Conservation (phyloP, 164 flowering plant genomes). For the Platanus orientalis region DNA sequence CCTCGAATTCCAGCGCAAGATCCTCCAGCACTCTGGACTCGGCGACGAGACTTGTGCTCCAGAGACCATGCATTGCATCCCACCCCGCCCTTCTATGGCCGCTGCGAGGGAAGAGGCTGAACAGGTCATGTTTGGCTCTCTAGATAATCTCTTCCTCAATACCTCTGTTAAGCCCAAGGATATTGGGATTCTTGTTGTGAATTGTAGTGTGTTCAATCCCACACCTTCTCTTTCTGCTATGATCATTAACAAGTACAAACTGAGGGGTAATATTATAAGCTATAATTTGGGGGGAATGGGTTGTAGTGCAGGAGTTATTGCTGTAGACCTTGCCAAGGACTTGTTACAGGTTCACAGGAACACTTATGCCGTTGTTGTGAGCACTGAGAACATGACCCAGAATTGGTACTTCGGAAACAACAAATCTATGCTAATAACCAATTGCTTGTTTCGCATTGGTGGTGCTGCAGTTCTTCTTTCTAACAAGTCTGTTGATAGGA, state of each 20-base stretch:
- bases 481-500: constrained; percentile 39
- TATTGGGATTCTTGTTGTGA: constrained; percentile 39
- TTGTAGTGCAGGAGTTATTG: too few species aligned
- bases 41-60: constrained; percentile 40
- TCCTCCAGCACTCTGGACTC: constrained; percentile 32
- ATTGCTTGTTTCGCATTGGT: constrained; percentile 78
- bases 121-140: constrained; percentile 36
- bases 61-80: constrained; percentile 27
- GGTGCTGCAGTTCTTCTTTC: constrained; percentile 71
- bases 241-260: too few species aligned
- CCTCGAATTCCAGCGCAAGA: constrained; percentile 36
- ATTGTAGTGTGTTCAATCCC: constrained; percentile 41
- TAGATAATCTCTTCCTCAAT: constrained; percentile 28
- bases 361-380: too few species aligned
- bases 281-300: constrained; percentile 52
- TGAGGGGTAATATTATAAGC: constrained; percentile 16
- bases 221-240: constrained; percentile 45
- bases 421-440: constrained; percentile 72
- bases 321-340: constrained; percentile 43
- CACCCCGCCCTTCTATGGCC: constrained; percentile 26
- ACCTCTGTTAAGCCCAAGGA: constrained; percentile 31
- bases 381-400: constrained; percentile 75
- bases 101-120: constrained; percentile 36
- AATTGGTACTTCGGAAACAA: constrained; percentile 82
- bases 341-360: constrained; percentile 32